Base-by-base conservation (phyloP, 169 alveolate species). In the Cryptosporidium andersoni region DNA sequence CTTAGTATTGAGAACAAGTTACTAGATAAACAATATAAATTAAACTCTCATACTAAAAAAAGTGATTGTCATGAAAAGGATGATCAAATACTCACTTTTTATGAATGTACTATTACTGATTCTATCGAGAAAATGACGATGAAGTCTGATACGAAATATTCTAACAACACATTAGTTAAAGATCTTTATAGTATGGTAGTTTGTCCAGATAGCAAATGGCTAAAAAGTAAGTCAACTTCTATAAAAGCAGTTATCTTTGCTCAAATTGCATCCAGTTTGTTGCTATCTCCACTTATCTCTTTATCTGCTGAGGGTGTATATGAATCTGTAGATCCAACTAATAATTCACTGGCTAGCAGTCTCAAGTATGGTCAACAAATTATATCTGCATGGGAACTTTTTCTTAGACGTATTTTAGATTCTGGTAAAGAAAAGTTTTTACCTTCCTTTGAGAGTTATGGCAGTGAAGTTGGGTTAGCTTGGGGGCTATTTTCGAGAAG, bases 211-310 rank as follows among this genome's bases (percentile, higher is more conserved):
- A 58, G 67, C 51, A 49, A 74, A 8, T 60, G 36, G 14, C 36
- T 74, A 49, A 42, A 45, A 25, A 74, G 36, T 40, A 74, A 74
- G 45, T 25, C 48, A 4, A 74, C 55, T 58, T 58, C 51, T 34
- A 74, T 74, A n/a, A 74, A 74, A n/a, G 37, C 85, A 2, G 60
- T 74, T 25, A 12, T 74, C 36, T 74, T 74, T 74, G 55, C 85
- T 11, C 85, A 74, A 42, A 74, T 74, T n/a, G 60, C 60, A 47
- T 45, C 85, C 6, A 58, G 85, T 58, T 58, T 74, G 5, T 74
- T 74, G 36, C 60, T 58, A 45, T 48, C 85, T 2, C 85, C 85
- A 58, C 62, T 48, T 2, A 63, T 74, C 8, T 66, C 55, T n/a
- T 47, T 74, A n/a, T 48, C 67, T 40, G 36, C 62, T 14, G 85